Base-by-base conservation (phyloP, 108 stramenopile species). In the Conticribra weissflogii region DNA sequence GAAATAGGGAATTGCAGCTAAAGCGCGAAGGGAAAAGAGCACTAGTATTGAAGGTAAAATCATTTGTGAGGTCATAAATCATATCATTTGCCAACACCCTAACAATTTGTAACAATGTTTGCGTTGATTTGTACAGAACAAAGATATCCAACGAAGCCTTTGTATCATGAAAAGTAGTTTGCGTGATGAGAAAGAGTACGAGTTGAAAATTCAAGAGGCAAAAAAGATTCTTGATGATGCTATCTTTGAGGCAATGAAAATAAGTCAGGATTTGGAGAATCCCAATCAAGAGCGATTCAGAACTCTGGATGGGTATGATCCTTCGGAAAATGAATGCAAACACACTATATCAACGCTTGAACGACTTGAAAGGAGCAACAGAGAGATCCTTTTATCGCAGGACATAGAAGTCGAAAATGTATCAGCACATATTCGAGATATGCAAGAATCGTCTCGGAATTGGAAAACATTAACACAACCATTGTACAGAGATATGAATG, bases 221-320 rank as follows among this genome's bases (percentile, higher is more conserved):
- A 71, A 52, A 33, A 60, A 18, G 44, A 60, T 34, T 4, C 47
- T 71, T 3, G 59, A 71, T 48, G 15, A 54, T 30, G 59, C 59
- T 16, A 32, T 60, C 27, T 12, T 60, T 18, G 70, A 60, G 30
- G 61, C 53, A 16, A 49, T 47, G 44, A 28, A 21, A 36, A 52
- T 71, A 12, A 27, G 28, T 21, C 23, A 9, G 9, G 59, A 36
- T 45, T 44, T 71, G 15, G 70, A 71, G 33, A 31, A 8, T 7
- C 70, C 70, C 0, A 60, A 54, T 27, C 54, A 57, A 28, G 67
- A 68, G 8, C 32, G 59, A 44, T 5, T 71, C 12, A 41, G 49
- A 18, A 44, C 44, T 3, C 29, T 53, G 17, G 51, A 71, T 9
- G 70, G 70, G 17, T n/a, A 52, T 3, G 70, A 61, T 61, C 70